Base-by-base conservation (phyloP, 306 rosid genomes). In the Cucurbita ficifolia region DNA sequence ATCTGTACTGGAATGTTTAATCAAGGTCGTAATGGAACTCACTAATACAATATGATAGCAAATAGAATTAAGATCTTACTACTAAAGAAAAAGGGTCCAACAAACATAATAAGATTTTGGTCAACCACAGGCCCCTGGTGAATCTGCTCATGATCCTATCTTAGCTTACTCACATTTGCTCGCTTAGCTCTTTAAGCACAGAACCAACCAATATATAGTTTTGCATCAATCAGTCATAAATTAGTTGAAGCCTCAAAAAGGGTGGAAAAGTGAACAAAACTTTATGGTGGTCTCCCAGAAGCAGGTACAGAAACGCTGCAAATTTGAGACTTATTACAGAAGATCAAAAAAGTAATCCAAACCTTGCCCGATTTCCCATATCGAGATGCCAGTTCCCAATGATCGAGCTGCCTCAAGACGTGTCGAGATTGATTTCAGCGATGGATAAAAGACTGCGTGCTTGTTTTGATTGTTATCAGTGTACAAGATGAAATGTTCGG, bases 321-420 rank as follows among this genome's bases (percentile, higher is more conserved):
- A 16, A 74, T 24, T 14, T 12, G 69, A 43, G 19, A 46, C 39
- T 57, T 68, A 2, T 61, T 81, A 76, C 87, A 95, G 77, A 76
- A 91, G 92, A 76, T 88, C 97, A 50, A 82, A 85, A 71, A 95
- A 95, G 79, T 86, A 90, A 86, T 95, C 97, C 82, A 95, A 85
- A 82, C 99, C 99, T 87, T 95, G 99, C 52, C 97, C 97, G 18
- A 95, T 91, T 88, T 95, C 99, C 99, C 99, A 91, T 63, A 95
- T 82, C 4, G 97, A 88, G 84, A 91, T 88, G 79, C 96, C 97
- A 74, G 96, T 89, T 21, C 92, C 96, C 91, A 97, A 86, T 40
- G 85, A 78, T 33, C 75, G 92, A 80, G 96, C 96, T 82, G 84
- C 97, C 77, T 95, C 92, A 11, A 95, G 88, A 76, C 96, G 85